Base-by-base conservation (phyloP, 805 yeast species). In the Phaffomyces opuntiae region DNA sequence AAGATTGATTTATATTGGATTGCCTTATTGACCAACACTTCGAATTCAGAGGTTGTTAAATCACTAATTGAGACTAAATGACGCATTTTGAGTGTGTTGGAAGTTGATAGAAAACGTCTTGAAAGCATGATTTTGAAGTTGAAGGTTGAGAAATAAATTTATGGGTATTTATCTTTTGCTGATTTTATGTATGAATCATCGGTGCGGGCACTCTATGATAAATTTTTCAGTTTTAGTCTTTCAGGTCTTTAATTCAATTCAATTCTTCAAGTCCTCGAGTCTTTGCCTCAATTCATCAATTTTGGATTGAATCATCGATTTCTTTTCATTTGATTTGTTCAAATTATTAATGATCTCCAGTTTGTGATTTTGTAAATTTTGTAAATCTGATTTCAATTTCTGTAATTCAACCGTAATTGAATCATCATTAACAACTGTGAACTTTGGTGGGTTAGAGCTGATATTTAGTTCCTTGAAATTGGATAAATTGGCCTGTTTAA, bases 1-100 rank as follows among this genome's bases (percentile, higher is more conserved):
- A 85, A 79, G 34, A 78, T 67, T 6, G 65, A 53, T 62, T 93
- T 91, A 67, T 76, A 87, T 46, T 71, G 53, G 42, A 74, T 73
- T 3, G 96, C 97, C 60, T 87, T 81, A 46, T 73, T 65, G 7
- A 93, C 90, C 43, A 93, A 73, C 8, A 78, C 68, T 31, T 72
- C 63, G 49, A 93, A 80, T 65, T 93, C 99, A 21, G 73, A 66
- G 44, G 82, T 75, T 8, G 86, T 63, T 47, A 93, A 73, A 57
- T 89, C 95, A 24, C 85, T 78, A 56, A 89, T 93, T 26, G 87
- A 84, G 21, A 87, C 75, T 60, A 93, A 72, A 63, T 91, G 97
- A 63, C 95, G 73, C 27, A 55, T 25, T 7, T 29, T 38, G 24
- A 44, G 13, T 2, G 40, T 21, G 7, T 44, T 29, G 17, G 56